A percentile compares a stretch with the other conserved stretches of the same genome.
Conservation (phyloP, 2,329 filamentous ascomycete species). For the Harringtonia lauricola region DNA sequence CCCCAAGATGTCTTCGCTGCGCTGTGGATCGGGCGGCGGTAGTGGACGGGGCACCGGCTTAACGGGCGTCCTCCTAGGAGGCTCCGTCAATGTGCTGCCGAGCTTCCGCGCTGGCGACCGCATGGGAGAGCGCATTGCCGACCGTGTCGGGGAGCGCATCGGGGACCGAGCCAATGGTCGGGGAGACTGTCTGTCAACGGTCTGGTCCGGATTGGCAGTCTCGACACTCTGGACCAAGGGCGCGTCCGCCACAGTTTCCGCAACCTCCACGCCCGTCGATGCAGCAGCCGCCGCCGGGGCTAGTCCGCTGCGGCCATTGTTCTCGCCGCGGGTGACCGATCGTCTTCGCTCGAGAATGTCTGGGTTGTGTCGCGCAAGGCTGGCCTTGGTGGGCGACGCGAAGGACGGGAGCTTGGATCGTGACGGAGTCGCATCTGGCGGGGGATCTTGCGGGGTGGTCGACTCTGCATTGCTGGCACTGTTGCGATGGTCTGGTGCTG, state of each 20-base stretch:
- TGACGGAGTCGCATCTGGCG: constrained; percentile 8
- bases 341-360: constrained; percentile 38
- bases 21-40: constrained; percentile 30
- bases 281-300: too few species aligned
- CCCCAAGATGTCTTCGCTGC: constrained; percentile 30
- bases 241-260: constrained; percentile 12
- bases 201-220: background rate
- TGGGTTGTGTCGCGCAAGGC: constrained; percentile 49
- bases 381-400: constrained; percentile 56
- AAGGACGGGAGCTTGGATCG: constrained; percentile 39
- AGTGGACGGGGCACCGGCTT: constrained; percentile 34
- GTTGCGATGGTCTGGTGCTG: constrained; percentile 11
- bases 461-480: constrained; percentile 14
- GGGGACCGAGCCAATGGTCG: constrained; percentile 1
- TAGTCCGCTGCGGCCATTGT: background rate
- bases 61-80: constrained; percentile 27
- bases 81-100: constrained; percentile 22
- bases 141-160: constrained; percentile 3
- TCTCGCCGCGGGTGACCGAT: constrained; percentile 15
- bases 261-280: too few species aligned
- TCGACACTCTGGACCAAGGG: constrained; percentile 20
- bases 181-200: background rate
- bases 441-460: constrained; percentile 22
- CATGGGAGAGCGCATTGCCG: background rate
- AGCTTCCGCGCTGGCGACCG: constrained; percentile 17